phyloP scores from a whole-genome alignment of 1,284 basidiomycete genomes.

The Chiua sp. region DNA sequence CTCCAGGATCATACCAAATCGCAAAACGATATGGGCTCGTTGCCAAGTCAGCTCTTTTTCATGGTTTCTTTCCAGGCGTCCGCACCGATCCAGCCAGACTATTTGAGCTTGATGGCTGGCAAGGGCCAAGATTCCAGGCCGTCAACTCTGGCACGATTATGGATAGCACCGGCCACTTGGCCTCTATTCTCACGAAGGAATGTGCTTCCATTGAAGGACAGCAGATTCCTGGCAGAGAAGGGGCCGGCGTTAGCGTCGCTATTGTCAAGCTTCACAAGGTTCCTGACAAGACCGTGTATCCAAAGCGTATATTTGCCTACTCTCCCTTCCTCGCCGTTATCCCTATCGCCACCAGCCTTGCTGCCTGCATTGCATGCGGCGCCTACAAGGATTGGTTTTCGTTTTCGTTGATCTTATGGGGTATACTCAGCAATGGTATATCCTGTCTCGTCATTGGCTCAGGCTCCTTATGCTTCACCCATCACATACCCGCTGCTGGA shows the following conservation, averaged over 20 bases:
- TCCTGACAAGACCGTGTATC: constrained; percentile 10
- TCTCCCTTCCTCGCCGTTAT: constrained; percentile 19
- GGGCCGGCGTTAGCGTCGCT: constrained; percentile 24
- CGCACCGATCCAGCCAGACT: constrained; percentile 25
- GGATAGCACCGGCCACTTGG: constrained; percentile 17
- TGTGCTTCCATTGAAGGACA: constrained; percentile 1
- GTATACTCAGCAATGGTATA: constrained; percentile 34
- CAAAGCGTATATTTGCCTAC: constrained; percentile 13
- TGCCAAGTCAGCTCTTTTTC: constrained; percentile 29
- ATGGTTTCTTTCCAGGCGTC: constrained; percentile 31
- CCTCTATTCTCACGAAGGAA: constrained; percentile 16
- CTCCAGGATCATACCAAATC: constrained; percentile 35
- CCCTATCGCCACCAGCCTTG: constrained; percentile 26
- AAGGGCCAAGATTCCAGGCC: neutral
- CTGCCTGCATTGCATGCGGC: constrained; percentile 25
- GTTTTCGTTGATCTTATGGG: constrained; percentile 33
- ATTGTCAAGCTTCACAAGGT: constrained; percentile 16
- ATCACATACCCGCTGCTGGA: constrained; percentile 24
- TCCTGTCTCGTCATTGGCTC: constrained; percentile 32
- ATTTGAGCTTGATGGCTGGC: constrained; percentile 28
- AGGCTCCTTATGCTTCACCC: constrained; percentile 24
- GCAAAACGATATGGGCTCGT: constrained; percentile 34
- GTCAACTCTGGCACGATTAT: constrained; percentile 17
- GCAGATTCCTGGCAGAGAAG: constrained; percentile 19
- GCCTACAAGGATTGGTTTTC: constrained; percentile 30